Conservation (phyloP, 1,284 basidiomycete genomes). For the Sporisorium reilianum region DNA sequence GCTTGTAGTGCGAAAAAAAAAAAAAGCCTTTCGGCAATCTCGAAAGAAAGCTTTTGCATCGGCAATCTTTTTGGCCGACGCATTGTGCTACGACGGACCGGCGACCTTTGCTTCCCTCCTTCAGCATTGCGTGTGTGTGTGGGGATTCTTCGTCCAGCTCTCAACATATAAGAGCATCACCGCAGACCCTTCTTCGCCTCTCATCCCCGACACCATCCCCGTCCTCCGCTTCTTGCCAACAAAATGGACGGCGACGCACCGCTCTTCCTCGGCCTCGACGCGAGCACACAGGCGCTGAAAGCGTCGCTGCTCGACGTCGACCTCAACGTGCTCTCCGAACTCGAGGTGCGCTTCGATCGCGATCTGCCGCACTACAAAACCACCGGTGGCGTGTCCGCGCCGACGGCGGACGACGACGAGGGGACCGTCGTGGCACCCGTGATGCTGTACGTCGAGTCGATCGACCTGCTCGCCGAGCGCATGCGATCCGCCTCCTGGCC, state of each 20-base stretch:
- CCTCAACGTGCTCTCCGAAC: constrained; percentile 77
- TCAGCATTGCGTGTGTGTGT: constrained; percentile 1
- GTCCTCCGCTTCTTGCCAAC: neutral
- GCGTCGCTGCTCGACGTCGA: constrained; percentile 75
- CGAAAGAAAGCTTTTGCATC: neutral
- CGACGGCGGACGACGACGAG: constrained; percentile 22
- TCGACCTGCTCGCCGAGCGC: constrained; percentile 81
- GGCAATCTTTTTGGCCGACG: constrained; percentile 29
- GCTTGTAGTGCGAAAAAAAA: neutral
- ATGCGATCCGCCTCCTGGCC: constrained; percentile 77
- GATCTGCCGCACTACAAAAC: constrained; percentile 82
- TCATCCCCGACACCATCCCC: neutral
- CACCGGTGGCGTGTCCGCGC: constrained; percentile 71
- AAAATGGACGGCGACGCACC: constrained; percentile 28
- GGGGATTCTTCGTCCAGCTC: neutral
- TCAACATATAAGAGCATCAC: neutral
- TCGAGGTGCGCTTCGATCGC: constrained; percentile 81
- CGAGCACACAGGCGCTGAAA: constrained; percentile 89
- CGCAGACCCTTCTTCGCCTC: neutral
- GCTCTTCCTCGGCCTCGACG: constrained; percentile 86
- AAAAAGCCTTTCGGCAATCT: constrained; percentile 12
- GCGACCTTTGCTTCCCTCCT: constrained; percentile 20
- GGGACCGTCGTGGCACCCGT: constrained; percentile 81
- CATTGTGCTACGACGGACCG: constrained; percentile 10
- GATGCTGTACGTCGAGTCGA: constrained; percentile 83